Evolutionary conservation across 805 yeast species (phyloP), one percentile per base, ranked within the genome.

Genomic region (Torulaspora maleeae): DNA sequence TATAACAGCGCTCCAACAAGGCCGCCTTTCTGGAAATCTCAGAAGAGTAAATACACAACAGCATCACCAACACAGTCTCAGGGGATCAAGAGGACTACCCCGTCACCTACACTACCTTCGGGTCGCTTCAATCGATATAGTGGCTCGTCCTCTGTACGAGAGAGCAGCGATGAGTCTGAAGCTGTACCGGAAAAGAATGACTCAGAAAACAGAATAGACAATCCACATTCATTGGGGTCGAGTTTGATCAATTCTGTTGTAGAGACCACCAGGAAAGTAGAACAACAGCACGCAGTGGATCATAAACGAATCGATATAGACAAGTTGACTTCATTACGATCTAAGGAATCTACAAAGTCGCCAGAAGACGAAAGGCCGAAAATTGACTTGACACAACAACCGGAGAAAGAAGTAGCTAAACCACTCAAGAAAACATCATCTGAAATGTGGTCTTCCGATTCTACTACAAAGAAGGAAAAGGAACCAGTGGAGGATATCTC

Each of bases 221-320:
- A 53, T 39, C 50, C 52, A 7, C 54, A 51, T 44, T 56, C 62
- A 6, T 36, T 58, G 12, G 60, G 61, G 1, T 54, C 65, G 6
- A 60, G 65, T 44, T 41, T 61, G 35, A 60, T 61, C n/a, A 58
- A 55, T 42, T 61, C 66, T 7, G 64, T 59, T 5, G 50, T 58
- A 17, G 59, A 53, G 29, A 56, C 59, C 5, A 55, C 60, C 11
- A 54, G 56, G 32, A 52, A 54, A 39, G 47, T 45, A 6, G 59
- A 59, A 37, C 43, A 48, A 11, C 44, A 47, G 27, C 52, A 43
- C 10, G 45, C 50, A 12, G 16, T 30, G 3, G 56, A 47, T 15
- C 55, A 54, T 36, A 51, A 49, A 33, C 46, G 52, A 24, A 43
- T 49, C 20, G 41, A 45, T 27, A 12, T 45, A 13, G 47, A 45